Percentiles rank a stretch among this genome's conserved stretches.
phyloP scores from a whole-genome alignment of 306 rosid species.

The Prunus mume region DNA sequence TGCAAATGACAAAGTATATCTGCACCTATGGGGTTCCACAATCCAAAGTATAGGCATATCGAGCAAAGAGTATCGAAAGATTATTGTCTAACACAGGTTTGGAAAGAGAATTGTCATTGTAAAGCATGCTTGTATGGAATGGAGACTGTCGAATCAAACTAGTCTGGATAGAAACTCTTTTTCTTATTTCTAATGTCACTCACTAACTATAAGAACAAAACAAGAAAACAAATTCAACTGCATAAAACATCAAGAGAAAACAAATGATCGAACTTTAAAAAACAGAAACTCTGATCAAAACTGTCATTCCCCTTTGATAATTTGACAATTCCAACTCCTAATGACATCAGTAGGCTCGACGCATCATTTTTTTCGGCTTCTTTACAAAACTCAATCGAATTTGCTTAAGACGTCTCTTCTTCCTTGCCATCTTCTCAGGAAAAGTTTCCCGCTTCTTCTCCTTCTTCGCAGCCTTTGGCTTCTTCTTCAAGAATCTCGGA shows the following conservation, averaged over 20 bases:
- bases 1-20: too few relatives aligned
- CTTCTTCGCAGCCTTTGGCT: slow-evolving; percentile 52
- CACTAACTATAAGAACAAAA: not conserved
- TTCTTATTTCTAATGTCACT: slow-evolving; percentile 3
- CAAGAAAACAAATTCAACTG: not conserved
- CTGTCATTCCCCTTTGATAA: not conserved
- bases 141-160: too few relatives aligned
- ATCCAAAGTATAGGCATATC: too few relatives aligned
- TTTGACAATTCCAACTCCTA: not conserved
- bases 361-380: slow-evolving; percentile 52
- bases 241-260: not conserved
- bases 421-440: slow-evolving; percentile 88
- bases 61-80: too few relatives aligned
- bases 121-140: too few relatives aligned
- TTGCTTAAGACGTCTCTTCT: slow-evolving; percentile 82
- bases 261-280: not conserved
- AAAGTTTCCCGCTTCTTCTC: slow-evolving; percentile 70
- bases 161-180: not conserved
- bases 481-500: slow-evolving; percentile 50
- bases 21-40: too few relatives aligned
- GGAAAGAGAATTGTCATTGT: too few relatives aligned
- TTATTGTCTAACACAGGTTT: too few relatives aligned
- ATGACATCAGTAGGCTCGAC: slow-evolving; percentile 25
- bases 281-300: not conserved
- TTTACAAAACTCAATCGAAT: slow-evolving; percentile 75